A percentile compares a stretch with the other conserved stretches of the same genome.
These are phyloP conservation scores for Penicillium manginii DNA, from an alignment of 495 filamentous ascomycete genomes.

Conservation along the genomic window DNA sequence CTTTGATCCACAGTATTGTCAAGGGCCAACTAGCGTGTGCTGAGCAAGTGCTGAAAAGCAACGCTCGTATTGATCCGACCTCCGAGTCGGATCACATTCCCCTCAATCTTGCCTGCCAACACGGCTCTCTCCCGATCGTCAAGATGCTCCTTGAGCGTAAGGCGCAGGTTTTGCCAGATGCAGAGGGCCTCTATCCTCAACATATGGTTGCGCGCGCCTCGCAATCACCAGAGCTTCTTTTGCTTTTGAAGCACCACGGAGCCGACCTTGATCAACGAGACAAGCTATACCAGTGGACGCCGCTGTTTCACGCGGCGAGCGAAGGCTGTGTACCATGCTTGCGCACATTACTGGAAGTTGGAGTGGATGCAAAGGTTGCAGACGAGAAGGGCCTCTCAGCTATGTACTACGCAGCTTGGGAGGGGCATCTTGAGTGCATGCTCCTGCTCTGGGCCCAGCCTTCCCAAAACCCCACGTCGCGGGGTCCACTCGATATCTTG, in stretches of 20 bases:
- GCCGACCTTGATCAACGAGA: constrained; percentile 92
- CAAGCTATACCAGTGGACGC: constrained; percentile 96
- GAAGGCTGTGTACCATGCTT: constrained; percentile 93
- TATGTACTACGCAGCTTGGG: constrained; percentile 99
- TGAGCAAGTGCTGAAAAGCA: constrained; percentile 67
- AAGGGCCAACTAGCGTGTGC: constrained; percentile 80
- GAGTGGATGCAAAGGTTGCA: constrained; percentile 71
- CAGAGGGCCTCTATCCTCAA: constrained; percentile 96
- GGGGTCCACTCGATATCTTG: constrained; percentile 39
- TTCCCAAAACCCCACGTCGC: constrained; percentile 22
- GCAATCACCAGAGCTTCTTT: constrained; percentile 73
- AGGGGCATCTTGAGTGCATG: constrained; percentile 95
- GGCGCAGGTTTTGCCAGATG: constrained; percentile 82
- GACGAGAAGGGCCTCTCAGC: constrained; percentile 94
- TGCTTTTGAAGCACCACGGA: constrained; percentile 80
- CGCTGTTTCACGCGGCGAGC: constrained; percentile 92
- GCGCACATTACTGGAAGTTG: constrained; percentile 72
- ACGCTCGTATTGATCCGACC: constrained; percentile 78
- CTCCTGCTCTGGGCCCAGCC: constrained; percentile 70
- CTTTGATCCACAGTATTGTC: constrained; percentile 91
- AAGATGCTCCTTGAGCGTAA: constrained; percentile 78
- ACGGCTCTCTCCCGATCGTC: constrained; percentile 81
- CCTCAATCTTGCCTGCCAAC: constrained; percentile 90
- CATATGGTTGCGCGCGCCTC: constrained; percentile 94
- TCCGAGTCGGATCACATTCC: constrained; percentile 91